These are phyloP conservation scores for Breynia disticha DNA, from an alignment of 441 rosid species.

Conservation along the genomic window DNA sequence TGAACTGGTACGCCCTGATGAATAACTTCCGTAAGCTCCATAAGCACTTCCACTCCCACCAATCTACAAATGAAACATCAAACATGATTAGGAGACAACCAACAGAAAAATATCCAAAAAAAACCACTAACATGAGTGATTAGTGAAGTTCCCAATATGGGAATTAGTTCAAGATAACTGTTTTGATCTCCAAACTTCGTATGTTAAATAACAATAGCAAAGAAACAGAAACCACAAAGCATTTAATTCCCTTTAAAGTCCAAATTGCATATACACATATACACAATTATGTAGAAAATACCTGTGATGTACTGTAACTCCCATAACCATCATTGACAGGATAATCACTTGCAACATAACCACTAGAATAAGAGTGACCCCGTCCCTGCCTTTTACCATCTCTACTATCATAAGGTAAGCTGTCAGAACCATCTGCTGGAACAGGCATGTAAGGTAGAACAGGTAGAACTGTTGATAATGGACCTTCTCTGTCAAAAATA, in stretches of 20 bases:
- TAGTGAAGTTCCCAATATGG: too few species aligned
- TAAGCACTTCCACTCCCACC: constrained; percentile 64
- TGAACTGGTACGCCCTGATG: constrained; percentile 64
- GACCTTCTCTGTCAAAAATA: constrained; percentile 79
- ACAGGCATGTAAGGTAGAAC: constrained; percentile 81
- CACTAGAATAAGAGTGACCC: constrained; percentile 57
- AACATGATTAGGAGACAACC: neutral
- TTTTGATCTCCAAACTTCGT: neutral
- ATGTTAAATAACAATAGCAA: neutral
- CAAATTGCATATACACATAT: neutral
- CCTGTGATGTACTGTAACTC: constrained; percentile 65
- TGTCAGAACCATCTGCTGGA: constrained; percentile 50
- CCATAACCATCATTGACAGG: constrained; percentile 52
- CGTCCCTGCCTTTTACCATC: constrained; percentile 68
- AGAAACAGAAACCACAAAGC: neutral
- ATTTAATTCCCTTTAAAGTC: neutral
- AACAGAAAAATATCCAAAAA: too few species aligned
- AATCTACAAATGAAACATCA: constrained; percentile 30
- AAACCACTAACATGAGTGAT: too few species aligned
- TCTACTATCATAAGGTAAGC: constrained; percentile 51
- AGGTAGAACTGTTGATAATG: constrained; percentile 62
- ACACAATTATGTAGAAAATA: constrained; percentile 10
- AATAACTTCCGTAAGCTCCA: constrained; percentile 81
- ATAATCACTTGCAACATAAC: constrained; percentile 64
- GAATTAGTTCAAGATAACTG: neutral